phyloP scores from a whole-genome alignment of 2,329 filamentous ascomycete species.

The Lasiodiplodia gonubiensis region DNA sequence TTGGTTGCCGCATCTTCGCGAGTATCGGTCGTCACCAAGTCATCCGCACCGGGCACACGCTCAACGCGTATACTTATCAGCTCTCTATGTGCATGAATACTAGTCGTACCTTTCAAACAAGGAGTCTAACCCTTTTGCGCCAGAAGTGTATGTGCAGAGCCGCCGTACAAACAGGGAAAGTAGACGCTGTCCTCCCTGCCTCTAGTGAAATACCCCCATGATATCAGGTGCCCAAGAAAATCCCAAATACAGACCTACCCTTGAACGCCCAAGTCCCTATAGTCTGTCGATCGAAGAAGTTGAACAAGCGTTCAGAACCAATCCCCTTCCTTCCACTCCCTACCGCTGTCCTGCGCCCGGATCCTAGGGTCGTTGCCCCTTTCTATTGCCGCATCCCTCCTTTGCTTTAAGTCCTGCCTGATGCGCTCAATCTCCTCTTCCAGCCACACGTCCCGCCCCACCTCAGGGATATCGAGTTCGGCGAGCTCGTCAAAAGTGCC shows the following conservation, averaged over 20 bases:
- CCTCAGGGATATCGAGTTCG: conserved; percentile 45
- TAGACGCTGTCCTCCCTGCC: not conserved
- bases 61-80: not conserved
- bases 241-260: not conserved
- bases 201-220: not conserved
- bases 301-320: conserved; percentile 51
- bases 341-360: conserved; percentile 59
- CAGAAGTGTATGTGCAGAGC: not conserved
- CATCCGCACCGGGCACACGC: not conserved
- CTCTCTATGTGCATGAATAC: not conserved
- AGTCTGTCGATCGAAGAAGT: not conserved
- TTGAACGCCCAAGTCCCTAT: not conserved
- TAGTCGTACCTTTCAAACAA: not conserved
- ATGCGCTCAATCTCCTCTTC: conserved; percentile 52
- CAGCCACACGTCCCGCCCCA: conserved; percentile 52
- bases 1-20: not conserved
- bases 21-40: not conserved
- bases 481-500: conserved; percentile 43
- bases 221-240: not conserved
- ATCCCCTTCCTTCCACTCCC: conserved; percentile 62
- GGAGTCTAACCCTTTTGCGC: not conserved
- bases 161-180: not conserved
- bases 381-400: conserved; percentile 51
- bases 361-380: conserved; percentile 58
- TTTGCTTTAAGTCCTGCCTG: conserved; percentile 47